Conservation (phyloP, 306 rosid species). For the Cicer chorassanicum region DNA sequence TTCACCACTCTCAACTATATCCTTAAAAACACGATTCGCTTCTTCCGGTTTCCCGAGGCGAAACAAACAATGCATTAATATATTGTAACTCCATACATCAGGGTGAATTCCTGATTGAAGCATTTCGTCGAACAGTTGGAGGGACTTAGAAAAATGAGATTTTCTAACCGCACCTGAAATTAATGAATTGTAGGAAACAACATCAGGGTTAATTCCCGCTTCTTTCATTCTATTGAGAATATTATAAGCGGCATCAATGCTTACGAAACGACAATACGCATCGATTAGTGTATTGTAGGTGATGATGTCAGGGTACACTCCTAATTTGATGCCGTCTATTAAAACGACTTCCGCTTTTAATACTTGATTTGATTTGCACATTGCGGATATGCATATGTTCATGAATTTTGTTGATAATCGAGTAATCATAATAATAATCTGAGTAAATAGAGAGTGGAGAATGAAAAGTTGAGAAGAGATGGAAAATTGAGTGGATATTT, state of each 20-base stretch:
- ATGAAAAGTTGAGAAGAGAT: no score
- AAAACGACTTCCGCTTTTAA: conserved; percentile 63
- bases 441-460: no score
- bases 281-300: conserved; percentile 80
- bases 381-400: conserved; percentile 67
- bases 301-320: conserved; percentile 65
- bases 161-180: conserved; percentile 61
- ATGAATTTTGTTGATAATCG: conserved; percentile 65
- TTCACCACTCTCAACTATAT: conserved; percentile 47
- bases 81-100: conserved; percentile 76
- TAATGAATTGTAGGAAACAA: conserved; percentile 72
- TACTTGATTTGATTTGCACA: conserved; percentile 59
- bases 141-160: conserved; percentile 46
- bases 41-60: conserved; percentile 73
- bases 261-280: conserved; percentile 66
- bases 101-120: conserved; percentile 58
- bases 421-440: conserved; percentile 45
- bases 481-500: no score
- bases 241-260: conserved; percentile 59
- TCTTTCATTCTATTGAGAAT: conserved; percentile 70
- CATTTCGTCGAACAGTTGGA: conserved; percentile 78
- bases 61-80: conserved; percentile 74
- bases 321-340: conserved; percentile 67
- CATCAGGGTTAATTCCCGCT: conserved; percentile 74
- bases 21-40: conserved; percentile 63